Evolutionary conservation across 306 rosid genomes (phyloP).

Genomic region (Lathyrus oleraceus): DNA sequence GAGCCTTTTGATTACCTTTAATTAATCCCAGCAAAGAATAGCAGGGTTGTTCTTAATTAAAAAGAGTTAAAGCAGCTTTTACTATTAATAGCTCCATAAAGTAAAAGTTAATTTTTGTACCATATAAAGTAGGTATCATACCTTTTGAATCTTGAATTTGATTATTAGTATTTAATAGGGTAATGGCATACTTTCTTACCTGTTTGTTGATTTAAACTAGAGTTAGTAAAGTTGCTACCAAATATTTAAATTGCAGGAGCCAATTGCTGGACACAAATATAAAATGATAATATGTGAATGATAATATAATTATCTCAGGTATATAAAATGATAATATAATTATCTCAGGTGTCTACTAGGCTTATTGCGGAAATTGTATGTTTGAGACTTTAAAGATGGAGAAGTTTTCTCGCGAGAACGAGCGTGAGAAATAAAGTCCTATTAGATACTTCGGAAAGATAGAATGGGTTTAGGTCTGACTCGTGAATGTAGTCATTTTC

Average conservation of each 20-base stretch:
- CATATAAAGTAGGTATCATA: slow-evolving; percentile 36
- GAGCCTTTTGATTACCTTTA: slow-evolving; percentile 41
- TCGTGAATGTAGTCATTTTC: no score
- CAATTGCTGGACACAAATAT: no score
- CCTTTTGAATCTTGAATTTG: slow-evolving; percentile 46
- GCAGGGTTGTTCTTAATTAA: slow-evolving; percentile 28
- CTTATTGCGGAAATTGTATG: no score
- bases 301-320: no score
- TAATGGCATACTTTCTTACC: slow-evolving; percentile 36
- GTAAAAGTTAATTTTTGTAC: slow-evolving; percentile 39
- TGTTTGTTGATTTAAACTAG: slow-evolving; percentile 27
- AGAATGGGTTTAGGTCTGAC: no score
- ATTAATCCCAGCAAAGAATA: slow-evolving; percentile 33
- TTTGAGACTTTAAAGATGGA: no score
- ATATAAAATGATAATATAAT: no score
- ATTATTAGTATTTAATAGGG: slow-evolving; percentile 30
- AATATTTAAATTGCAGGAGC: slow-evolving; percentile 31
- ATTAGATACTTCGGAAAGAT: no score
- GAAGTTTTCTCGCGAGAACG: no score
- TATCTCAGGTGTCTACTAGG: no score
- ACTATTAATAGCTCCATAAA: slow-evolving; percentile 36
- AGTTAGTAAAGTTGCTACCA: slow-evolving; percentile 50
- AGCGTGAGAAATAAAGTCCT: no score
- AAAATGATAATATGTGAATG: no score
- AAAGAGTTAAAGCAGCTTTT: slow-evolving; percentile 40